Base-by-base conservation (phyloP, 345 rosid species). In the Linum trigynum region DNA sequence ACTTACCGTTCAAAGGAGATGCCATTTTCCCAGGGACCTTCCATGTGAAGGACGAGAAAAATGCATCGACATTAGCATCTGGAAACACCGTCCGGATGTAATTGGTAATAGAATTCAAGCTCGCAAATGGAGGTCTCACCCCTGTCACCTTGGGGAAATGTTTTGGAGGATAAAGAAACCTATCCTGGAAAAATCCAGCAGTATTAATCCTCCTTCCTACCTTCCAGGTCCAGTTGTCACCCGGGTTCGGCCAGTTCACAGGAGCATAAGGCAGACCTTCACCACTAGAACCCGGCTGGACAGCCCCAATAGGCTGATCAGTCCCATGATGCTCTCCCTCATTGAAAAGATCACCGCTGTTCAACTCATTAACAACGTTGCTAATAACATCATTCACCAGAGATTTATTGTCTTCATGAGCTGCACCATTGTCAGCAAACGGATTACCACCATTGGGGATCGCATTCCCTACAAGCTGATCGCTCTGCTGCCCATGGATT, bases 231-330 rank as follows among this genome's bases (percentile, higher is more conserved):
- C 92, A 83, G 48, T 56, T 75, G 71, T 85, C 92, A 64, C 90
- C 92, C 3, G 79, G 85, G 2, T 61, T 68, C 43, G 90, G 92
- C 86, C 85, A 86, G 72, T 86, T 77, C 9, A 67, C 74, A 45
- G 92, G 92, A 66, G 92, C 96, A 80, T 84, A 86, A 0, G 92
- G 96, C 74, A 86, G 66, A 17, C 92, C 96, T 58, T 61, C 63
- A 60, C 96, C 92, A 58, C 83, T 73, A 38, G 67, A 81, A 63
- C 80, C 62, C 0, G 86, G 83, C 2, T 17, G 74, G 14, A 84
- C 88, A 0, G 40, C 12, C 48, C 40, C 65, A 1, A 12, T 15
- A 48, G 0, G 3, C 65, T 39, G 45, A 32, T n/a, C 51, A 15
- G 65, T 41, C 50, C 23, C 50, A 40, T 43, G 35, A 1, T 65